Conservation (phyloP, 768 basidiomycete species). For the Suillus paluster region DNA sequence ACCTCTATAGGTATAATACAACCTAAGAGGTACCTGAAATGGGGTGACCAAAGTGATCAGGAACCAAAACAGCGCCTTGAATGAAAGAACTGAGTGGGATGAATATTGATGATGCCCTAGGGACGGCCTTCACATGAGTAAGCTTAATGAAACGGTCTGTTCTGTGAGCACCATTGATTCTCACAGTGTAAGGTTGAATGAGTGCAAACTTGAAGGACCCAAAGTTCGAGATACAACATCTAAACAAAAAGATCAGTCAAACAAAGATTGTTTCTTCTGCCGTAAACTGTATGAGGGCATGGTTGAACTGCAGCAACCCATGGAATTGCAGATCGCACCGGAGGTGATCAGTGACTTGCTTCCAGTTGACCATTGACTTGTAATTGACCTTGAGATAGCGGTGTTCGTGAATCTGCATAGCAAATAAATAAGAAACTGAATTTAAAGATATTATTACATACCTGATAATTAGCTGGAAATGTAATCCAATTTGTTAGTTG, state of each 20-base stretch:
- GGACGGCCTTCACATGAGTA: slow-evolving; percentile 1
- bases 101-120: slow-evolving; percentile 20
- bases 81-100: slow-evolving; percentile 35
- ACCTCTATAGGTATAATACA: too few species aligned
- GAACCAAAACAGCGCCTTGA: slow-evolving; percentile 29
- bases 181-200: slow-evolving; percentile 5
- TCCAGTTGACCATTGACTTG: slow-evolving; percentile 33
- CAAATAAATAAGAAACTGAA: not conserved
- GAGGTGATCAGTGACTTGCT: slow-evolving; percentile 27
- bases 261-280: not conserved
- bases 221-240: not conserved
- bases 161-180: not conserved
- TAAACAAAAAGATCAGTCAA: slow-evolving; percentile 7
- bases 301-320: slow-evolving; percentile 28
- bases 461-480: not conserved
- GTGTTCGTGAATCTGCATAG: slow-evolving; percentile 27
- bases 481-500: slow-evolving; percentile 6
- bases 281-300: slow-evolving; percentile 10
- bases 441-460: not conserved
- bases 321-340: slow-evolving; percentile 35
- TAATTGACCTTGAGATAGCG: slow-evolving; percentile 32
- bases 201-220: slow-evolving; percentile 8
- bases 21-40: too few species aligned
- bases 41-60: too few species aligned
- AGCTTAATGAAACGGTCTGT: slow-evolving; percentile 5